Evolutionary conservation across 2,329 filamentous ascomycete species (phyloP).

Genomic region (Cytospora paraplurivora): DNA sequence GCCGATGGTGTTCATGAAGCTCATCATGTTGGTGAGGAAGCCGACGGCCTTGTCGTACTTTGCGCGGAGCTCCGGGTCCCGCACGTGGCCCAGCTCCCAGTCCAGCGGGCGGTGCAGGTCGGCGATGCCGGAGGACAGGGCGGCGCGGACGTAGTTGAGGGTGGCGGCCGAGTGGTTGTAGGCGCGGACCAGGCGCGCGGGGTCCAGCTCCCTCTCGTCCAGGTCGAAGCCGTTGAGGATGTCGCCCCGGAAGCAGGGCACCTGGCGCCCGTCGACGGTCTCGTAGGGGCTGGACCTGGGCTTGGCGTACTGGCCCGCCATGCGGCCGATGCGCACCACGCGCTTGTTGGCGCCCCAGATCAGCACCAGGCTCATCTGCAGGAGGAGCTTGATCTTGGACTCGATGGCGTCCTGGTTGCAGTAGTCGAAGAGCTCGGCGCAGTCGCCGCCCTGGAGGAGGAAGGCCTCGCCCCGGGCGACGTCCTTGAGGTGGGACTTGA

Average conservation of each 20-base stretch:
- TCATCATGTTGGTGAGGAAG: constrained; percentile 86
- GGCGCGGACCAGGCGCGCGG: constrained; percentile 79
- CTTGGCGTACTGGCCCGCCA: constrained; percentile 98
- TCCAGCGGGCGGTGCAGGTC: constrained; percentile 92
- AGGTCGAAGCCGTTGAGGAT: constrained; percentile 88
- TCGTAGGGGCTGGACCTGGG: constrained; percentile 88
- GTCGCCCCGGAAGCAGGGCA: constrained; percentile 91
- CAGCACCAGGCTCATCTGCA: constrained; percentile 95
- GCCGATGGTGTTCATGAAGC: constrained; percentile 93
- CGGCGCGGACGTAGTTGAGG: constrained; percentile 86
- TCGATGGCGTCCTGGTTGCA: constrained; percentile 88
- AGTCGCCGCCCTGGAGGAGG: constrained; percentile 93
- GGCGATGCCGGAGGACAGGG: constrained; percentile 84
- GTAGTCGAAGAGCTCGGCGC: constrained; percentile 96
- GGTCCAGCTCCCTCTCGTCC: constrained; percentile 78
- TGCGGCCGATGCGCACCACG: constrained; percentile 90
- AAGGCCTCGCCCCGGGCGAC: constrained; percentile 91
- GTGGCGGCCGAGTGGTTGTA: constrained; percentile 97
- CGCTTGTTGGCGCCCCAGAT: constrained; percentile 83
- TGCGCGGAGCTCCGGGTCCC: constrained; percentile 76
- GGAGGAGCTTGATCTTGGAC: constrained; percentile 91
- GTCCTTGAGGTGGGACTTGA: constrained; percentile 78
- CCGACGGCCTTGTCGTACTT: constrained; percentile 85
- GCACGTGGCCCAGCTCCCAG: constrained; percentile 92
- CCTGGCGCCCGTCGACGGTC: constrained; percentile 70